Evolutionary conservation across 768 basidiomycete genomes (phyloP).

Genomic region (Tephrocybe rancida): DNA sequence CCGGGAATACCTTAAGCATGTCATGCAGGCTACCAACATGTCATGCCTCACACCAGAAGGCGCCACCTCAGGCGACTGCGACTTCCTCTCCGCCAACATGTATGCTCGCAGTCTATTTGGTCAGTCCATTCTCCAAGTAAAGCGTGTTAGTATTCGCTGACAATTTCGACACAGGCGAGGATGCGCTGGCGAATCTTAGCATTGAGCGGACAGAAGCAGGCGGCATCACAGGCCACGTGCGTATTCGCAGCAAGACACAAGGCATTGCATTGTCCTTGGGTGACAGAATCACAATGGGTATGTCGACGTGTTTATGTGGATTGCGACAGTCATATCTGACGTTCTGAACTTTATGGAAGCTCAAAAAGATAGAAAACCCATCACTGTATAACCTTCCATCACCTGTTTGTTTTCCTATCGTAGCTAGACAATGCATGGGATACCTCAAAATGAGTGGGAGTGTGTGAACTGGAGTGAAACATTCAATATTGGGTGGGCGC

Average conservation of each 20-base stretch:
- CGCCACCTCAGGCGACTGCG: constrained; percentile 92
- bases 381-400: constrained; percentile 30
- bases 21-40: constrained; percentile 99
- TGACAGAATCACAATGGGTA: constrained; percentile 80
- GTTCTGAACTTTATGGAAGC: constrained; percentile 24
- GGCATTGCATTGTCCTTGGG: constrained; percentile 94
- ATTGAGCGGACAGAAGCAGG: constrained; percentile 87
- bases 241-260: constrained; percentile 97
- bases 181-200: constrained; percentile 93
- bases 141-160: neutral
- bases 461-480: neutral
- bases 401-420: constrained; percentile 6
- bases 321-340: neutral
- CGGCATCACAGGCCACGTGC: constrained; percentile 87
- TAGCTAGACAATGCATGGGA: constrained; percentile 7
- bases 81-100: constrained; percentile 96
- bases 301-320: constrained; percentile 13
- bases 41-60: constrained; percentile 95
- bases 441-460: neutral
- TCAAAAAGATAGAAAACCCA: constrained; percentile 42
- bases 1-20: constrained; percentile 87
- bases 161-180: constrained; percentile 67
- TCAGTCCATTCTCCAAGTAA: constrained; percentile 35
- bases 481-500: neutral
- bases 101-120: constrained; percentile 95